Evolutionary conservation across 169 alveolate species (phyloP).

Genomic region (Gregarina niphandrodes): DNA sequence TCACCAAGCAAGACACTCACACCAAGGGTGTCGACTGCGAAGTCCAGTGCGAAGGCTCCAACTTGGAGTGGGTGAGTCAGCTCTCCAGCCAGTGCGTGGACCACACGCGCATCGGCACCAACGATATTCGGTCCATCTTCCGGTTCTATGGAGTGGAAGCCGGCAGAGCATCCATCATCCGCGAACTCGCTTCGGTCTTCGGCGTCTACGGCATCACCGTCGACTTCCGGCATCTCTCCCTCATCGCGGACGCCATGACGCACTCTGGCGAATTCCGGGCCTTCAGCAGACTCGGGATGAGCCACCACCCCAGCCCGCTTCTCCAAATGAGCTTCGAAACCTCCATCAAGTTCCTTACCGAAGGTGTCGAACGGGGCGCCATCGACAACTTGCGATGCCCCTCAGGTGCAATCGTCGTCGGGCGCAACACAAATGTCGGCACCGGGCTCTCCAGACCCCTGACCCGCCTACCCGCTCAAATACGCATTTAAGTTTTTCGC

Average conservation of each 20-base stretch:
- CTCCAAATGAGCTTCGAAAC: constrained; percentile 90
- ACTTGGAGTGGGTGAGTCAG: constrained; percentile 39
- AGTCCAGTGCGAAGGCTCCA: constrained; percentile 47
- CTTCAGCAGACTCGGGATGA: constrained; percentile 52
- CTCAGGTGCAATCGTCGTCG: too few species aligned
- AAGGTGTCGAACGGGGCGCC: constrained; percentile 25
- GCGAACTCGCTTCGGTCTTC: constrained; percentile 75
- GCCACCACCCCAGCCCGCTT: constrained; percentile 64
- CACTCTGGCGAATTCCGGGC: constrained; percentile 64
- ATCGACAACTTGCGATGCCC: too few species aligned
- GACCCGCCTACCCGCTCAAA: too few species aligned
- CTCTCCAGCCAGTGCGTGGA: constrained; percentile 46
- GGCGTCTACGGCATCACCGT: constrained; percentile 82
- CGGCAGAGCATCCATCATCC: constrained; percentile 71
- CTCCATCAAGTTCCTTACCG: constrained; percentile 64
- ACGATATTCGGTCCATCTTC: constrained; percentile 68
- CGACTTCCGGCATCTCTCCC: constrained; percentile 74
- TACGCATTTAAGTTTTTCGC: too few species aligned
- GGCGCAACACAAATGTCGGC: too few species aligned
- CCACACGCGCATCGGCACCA: constrained; percentile 57
- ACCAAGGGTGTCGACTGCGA: constrained; percentile 12
- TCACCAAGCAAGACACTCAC: too few species aligned
- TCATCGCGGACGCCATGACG: constrained; percentile 88
- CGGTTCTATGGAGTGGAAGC: constrained; percentile 93
- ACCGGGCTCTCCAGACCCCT: too few species aligned